A percentile compares a stretch with the other conserved stretches of the same genome.
phyloP scores from a whole-genome alignment of 202 grass and related monocot species.

The Saccharum hybrid region DNA sequence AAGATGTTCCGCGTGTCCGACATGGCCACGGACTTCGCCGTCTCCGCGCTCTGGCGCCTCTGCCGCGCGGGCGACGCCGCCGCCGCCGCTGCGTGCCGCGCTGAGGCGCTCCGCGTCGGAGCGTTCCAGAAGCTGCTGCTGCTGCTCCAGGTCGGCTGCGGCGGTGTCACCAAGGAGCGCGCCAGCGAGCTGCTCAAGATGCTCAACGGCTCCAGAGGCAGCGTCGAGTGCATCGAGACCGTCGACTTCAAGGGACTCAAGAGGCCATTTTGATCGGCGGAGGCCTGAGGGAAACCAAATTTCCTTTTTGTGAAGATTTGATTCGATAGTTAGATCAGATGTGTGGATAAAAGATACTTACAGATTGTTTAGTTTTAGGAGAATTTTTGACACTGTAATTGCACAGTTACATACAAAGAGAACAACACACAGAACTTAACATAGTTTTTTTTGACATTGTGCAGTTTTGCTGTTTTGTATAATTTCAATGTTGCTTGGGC shows the following conservation, averaged over 20 bases:
- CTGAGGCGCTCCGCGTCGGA: slow-evolving; percentile 72
- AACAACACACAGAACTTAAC: slow-evolving; percentile 9
- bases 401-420: slow-evolving; percentile 16
- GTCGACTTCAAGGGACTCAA: slow-evolving; percentile 78
- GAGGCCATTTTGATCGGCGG: slow-evolving; percentile 66
- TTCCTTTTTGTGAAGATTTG: slow-evolving; percentile 34
- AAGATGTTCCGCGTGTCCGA: slow-evolving; percentile 94
- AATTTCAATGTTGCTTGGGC: neutral
- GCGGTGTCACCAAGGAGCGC: slow-evolving; percentile 78
- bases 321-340: slow-evolving; percentile 34
- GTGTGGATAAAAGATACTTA: slow-evolving; percentile 52
- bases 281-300: neutral
- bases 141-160: slow-evolving; percentile 84
- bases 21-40: slow-evolving; percentile 91
- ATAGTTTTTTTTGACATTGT: neutral
- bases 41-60: slow-evolving; percentile 88
- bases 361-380: slow-evolving; percentile 27
- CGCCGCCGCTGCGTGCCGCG: slow-evolving; percentile 41
- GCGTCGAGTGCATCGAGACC: slow-evolving; percentile 78
- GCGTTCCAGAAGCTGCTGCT: slow-evolving; percentile 86
- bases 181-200: slow-evolving; percentile 82
- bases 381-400: slow-evolving; percentile 45
- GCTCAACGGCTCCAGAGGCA: slow-evolving; percentile 62
- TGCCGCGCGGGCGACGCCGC: slow-evolving; percentile 45
- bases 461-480: neutral